Evolutionary conservation across 495 filamentous ascomycete genomes (phyloP).

Genomic region (Penicilliopsis zonata): DNA sequence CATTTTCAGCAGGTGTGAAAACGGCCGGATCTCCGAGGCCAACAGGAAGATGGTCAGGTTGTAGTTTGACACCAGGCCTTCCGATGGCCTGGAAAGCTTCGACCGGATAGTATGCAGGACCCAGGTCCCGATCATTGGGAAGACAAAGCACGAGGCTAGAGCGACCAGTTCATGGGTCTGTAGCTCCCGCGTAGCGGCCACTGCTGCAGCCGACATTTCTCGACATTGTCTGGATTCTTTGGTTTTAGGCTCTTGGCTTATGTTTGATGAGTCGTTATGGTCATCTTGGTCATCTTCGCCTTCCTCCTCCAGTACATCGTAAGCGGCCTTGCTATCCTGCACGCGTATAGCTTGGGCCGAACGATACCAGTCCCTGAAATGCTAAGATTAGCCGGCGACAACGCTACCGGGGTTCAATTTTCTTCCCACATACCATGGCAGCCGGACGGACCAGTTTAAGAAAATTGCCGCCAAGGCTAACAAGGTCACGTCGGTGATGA

Average conservation of each 20-base stretch:
- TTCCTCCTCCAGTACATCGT: slow-evolving; percentile 34
- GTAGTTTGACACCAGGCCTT: slow-evolving; percentile 79
- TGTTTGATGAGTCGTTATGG: slow-evolving; percentile 19
- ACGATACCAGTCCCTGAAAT: slow-evolving; percentile 74
- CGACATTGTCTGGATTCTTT: slow-evolving; percentile 5
- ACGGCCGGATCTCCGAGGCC: slow-evolving; percentile 71
- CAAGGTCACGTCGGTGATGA: slow-evolving; percentile 77
- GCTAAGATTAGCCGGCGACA: slow-evolving; percentile 2
- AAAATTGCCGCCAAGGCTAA: slow-evolving; percentile 71
- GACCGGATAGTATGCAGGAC: slow-evolving; percentile 64
- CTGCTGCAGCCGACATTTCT: slow-evolving; percentile 6
- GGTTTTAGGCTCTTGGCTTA: slow-evolving; percentile 19
- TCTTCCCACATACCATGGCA: slow-evolving; percentile 57
- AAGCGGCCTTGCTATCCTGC: slow-evolving; percentile 25
- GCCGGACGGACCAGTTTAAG: slow-evolving; percentile 82
- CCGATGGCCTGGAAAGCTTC: slow-evolving; percentile 69
- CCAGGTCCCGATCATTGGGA: slow-evolving; percentile 65
- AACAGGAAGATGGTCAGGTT: slow-evolving; percentile 91
- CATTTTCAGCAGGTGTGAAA: slow-evolving; percentile 70
- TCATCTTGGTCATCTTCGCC: slow-evolving; percentile 35
- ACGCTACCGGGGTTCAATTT: not conserved
- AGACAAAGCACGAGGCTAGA: slow-evolving; percentile 64
- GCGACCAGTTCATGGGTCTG: slow-evolving; percentile 63
- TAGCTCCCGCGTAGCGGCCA: slow-evolving; percentile 49
- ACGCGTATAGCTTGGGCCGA: slow-evolving; percentile 54